Evolutionary conservation across 768 basidiomycete genomes (phyloP), one percentile per base, ranked within the genome.

Genomic region (Agaricus sinodeliciosus): DNA sequence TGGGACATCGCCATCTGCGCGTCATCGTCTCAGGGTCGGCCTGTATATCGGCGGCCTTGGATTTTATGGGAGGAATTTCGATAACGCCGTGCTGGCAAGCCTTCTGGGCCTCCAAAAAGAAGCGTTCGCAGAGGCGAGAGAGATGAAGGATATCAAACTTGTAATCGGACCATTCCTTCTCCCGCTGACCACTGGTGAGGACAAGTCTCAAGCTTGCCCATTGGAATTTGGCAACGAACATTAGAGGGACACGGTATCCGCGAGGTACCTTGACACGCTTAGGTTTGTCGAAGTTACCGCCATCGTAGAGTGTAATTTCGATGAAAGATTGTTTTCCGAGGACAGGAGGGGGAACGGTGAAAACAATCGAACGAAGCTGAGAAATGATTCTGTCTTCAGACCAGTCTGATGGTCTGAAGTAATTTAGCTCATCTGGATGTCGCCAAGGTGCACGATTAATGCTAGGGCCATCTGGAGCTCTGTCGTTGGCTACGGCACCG

Each of bases 71-170:
- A 15, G 51, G 51, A 6, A 47, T 28, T 28, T 53, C 51, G 51
- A 53, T 15, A 11, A 53, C 13, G 16, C 26, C 51, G 25, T 27
- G 22, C 8, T 41, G 15, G 18, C 43, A 53, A 27, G 65, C 70
- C 22, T 60, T 58, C 25, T 59, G 57, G 12, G 75, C 75, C 43
- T 63, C 53, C 12, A 52, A 43, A 31, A 76, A 64, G 39, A 77
- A 65, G n/a, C 58, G 55, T 9, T 60, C 52, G 54, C 71, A 73
- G 26, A 77, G 53, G 35, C 74, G 60, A 12, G 66, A 67, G 28
- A 77, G 65, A 60, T 77, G 72, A 16, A 77, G 46, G 43, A 77
- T 71, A 52, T 75, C 73, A 51, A 68, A 73, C 43, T 67, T 70
- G 52, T 69, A 69, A 27, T 67, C 63, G 0, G 66, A 62, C 76